phyloP scores from a whole-genome alignment of 768 basidiomycete genomes.

The Cubamyces lactineus region DNA sequence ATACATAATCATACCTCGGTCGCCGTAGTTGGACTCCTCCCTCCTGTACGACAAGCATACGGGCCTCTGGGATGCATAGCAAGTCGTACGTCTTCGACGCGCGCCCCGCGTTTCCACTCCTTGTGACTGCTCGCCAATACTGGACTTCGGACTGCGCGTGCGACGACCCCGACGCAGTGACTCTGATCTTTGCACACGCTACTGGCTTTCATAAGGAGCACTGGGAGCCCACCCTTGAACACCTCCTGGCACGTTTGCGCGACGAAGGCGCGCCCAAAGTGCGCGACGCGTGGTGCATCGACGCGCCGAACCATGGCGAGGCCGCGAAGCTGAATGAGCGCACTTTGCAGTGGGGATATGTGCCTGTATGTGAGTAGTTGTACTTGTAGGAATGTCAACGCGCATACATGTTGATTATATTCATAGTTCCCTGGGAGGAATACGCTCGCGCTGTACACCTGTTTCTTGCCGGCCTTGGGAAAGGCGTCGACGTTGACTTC shows the following conservation, averaged over 20 bases:
- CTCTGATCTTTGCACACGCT: slow-evolving; percentile 55
- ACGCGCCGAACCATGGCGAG: slow-evolving; percentile 60
- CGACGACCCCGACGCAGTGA: slow-evolving; percentile 37
- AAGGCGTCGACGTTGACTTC: slow-evolving; percentile 54
- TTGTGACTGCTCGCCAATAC: slow-evolving; percentile 54
- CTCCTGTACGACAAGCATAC: no score
- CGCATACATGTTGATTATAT: not conserved
- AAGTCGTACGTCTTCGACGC: slow-evolving; percentile 51
- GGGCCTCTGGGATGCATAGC: not conserved
- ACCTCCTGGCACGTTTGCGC: slow-evolving; percentile 40
- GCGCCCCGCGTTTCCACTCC: slow-evolving; percentile 52
- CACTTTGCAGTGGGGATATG: slow-evolving; percentile 44
- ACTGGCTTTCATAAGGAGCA: slow-evolving; percentile 58
- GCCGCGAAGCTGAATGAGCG: slow-evolving; percentile 52
- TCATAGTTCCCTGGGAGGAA: slow-evolving; percentile 56
- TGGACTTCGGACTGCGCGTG: slow-evolving; percentile 28
- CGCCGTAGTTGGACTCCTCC: no score
- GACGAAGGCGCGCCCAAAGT: slow-evolving; percentile 37
- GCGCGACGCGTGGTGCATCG: slow-evolving; percentile 54
- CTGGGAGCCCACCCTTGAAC: slow-evolving; percentile 60
- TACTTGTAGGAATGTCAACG: not conserved
- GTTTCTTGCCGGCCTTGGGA: slow-evolving; percentile 51
- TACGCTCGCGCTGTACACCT: slow-evolving; percentile 51
- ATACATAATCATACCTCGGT: no score
- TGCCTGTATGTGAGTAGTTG: slow-evolving; percentile 44